Base-by-base conservation (phyloP, 768 basidiomycete genomes). In the Pleurotus giganteus region DNA sequence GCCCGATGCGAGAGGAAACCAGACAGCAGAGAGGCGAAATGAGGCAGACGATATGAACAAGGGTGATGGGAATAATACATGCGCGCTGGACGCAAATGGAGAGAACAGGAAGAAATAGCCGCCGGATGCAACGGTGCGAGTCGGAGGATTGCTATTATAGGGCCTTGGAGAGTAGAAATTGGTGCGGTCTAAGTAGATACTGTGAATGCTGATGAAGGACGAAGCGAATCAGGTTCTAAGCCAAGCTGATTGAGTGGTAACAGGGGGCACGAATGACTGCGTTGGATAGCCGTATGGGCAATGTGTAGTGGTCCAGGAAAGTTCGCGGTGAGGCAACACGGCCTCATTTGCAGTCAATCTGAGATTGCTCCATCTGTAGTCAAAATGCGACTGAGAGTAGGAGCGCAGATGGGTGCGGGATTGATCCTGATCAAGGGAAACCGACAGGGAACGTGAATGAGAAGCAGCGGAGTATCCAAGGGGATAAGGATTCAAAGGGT, bases 331-430 rank as follows among this genome's bases (percentile, higher is more conserved):
- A 58, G 65, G 58, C 43, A 71, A 67, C 12, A 68, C 64, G 53
- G 73, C 69, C 56, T 81, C 78, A 50, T 74, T 71, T 34, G 74
- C 68, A 37, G 71, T 66, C 70, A 77, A 68, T 46, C 68, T 75
- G 44, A 74, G 58, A 55, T 84, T 78, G 58, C 74, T 74, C 63
- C 75, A 76, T 53, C 71, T 67, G 58, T 78, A 81, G 49, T 84
- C 82, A 64, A 78, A 84, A 49, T 72, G 74, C 34, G 80, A 71
- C 63, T 86, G 82, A 36, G 85, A 83, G 59, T 82, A 83, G 34
- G 85, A 82, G 56, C 81, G 83, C 58, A 73, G 63, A 58, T 84
- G 86, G 58, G 75, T 72, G 53, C 76, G 72, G 34, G 73, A 61
- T 45, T 74, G 70, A 57, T 83, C 80, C 57, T 80, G 75, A 53